These are phyloP conservation scores for Russula dissimulans DNA, from an alignment of 768 basidiomycete species.

Conservation along the genomic window DNA sequence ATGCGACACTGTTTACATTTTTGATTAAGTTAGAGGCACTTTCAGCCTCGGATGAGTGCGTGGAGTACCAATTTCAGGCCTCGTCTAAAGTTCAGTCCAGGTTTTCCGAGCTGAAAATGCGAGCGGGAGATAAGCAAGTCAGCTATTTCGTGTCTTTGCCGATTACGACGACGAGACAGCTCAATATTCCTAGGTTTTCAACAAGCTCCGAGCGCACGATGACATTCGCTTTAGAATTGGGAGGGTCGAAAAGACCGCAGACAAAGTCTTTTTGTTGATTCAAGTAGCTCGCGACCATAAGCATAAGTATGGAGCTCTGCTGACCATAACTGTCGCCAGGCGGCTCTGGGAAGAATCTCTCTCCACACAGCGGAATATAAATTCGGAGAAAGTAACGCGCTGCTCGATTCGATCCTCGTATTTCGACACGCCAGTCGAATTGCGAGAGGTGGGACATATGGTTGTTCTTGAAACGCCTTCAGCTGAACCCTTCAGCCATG, in stretches of 20 bases:
- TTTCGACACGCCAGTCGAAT: slow-evolving; percentile 75
- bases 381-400: slow-evolving; percentile 58
- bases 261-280: slow-evolving; percentile 75
- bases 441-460: slow-evolving; percentile 45
- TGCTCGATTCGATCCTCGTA: slow-evolving; percentile 57
- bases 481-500: slow-evolving; percentile 40
- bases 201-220: slow-evolving; percentile 57
- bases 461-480: not conserved
- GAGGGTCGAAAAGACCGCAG: slow-evolving; percentile 57
- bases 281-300: slow-evolving; percentile 40
- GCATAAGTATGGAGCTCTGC: not conserved
- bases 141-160: not conserved
- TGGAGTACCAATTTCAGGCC: not conserved
- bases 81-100: slow-evolving; percentile 29
- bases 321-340: slow-evolving; percentile 34
- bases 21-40: slow-evolving; percentile 18
- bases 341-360: slow-evolving; percentile 62
- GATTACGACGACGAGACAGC: not conserved
- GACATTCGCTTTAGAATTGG: slow-evolving; percentile 74
- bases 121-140: slow-evolving; percentile 70
- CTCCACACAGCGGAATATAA: slow-evolving; percentile 63
- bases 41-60: slow-evolving; percentile 23
- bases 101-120: slow-evolving; percentile 56
- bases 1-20: not conserved
- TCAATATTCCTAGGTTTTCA: slow-evolving; percentile 37